A percentile compares a stretch with the other conserved stretches of the same genome.
phyloP scores from a whole-genome alignment of 495 filamentous ascomycete species.

The Talaromyces trachyspermus region DNA sequence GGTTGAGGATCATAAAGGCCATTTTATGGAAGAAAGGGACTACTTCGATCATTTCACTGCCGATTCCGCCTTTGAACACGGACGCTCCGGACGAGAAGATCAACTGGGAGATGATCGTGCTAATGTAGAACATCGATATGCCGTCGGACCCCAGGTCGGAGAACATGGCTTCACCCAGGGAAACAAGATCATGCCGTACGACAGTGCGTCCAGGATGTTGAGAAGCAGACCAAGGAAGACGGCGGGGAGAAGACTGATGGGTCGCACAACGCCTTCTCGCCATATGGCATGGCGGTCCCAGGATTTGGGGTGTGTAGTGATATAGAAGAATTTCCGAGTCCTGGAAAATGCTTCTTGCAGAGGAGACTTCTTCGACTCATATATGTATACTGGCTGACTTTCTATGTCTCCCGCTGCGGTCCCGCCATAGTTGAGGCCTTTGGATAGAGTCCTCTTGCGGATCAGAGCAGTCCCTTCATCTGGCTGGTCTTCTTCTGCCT shows the following conservation, averaged over 20 bases:
- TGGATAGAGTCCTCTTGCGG: constrained; percentile 22
- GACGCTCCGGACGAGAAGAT: constrained; percentile 83
- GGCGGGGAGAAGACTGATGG: constrained; percentile 66
- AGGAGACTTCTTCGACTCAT: background rate
- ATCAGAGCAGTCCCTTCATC: constrained; percentile 40
- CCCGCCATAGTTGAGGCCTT: constrained; percentile 24
- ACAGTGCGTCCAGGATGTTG: constrained; percentile 89
- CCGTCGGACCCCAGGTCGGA: constrained; percentile 77
- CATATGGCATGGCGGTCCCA: constrained; percentile 65
- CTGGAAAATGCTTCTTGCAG: constrained; percentile 15
- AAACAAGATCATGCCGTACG: constrained; percentile 96
- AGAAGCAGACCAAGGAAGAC: constrained; percentile 83
- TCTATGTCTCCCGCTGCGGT: constrained; percentile 28
- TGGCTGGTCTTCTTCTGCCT: constrained; percentile 9
- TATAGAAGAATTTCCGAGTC: constrained; percentile 17
- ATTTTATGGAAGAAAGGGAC: constrained; percentile 97
- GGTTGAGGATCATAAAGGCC: constrained; percentile 77
- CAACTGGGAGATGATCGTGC: constrained; percentile 88
- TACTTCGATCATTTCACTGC: constrained; percentile 98
- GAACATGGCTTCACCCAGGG: constrained; percentile 83
- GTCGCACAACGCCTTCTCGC: constrained; percentile 55
- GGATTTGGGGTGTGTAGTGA: constrained; percentile 50
- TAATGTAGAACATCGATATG: constrained; percentile 98
- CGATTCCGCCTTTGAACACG: constrained; percentile 84
- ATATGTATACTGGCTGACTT: constrained; percentile 17